Conservation (phyloP, 768 basidiomycete species). For the Boletales sp. region DNA sequence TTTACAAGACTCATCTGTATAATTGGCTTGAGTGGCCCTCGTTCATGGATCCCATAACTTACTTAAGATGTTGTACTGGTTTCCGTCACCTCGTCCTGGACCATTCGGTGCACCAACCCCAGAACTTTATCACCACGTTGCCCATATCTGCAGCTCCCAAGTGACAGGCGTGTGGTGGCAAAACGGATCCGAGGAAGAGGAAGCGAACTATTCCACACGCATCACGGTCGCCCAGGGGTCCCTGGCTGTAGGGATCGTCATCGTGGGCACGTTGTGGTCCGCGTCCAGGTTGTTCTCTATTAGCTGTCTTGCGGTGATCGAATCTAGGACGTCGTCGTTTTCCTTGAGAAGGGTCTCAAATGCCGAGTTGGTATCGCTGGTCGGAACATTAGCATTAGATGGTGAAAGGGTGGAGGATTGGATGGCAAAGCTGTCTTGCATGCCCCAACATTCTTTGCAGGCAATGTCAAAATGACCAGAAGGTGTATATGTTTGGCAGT, state of each 20-base stretch:
- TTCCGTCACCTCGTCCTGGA: no score
- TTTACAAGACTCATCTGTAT: no score
- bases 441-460: slow-evolving; percentile 50
- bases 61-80: no score
- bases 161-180: no score
- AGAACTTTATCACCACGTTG: no score
- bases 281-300: slow-evolving; percentile 31
- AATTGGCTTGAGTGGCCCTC: no score
- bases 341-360: slow-evolving; percentile 40
- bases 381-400: not conserved
- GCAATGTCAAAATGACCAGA: slow-evolving; percentile 46
- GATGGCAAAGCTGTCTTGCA: slow-evolving; percentile 31
- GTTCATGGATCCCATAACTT: no score
- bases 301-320: slow-evolving; percentile 21
- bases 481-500: slow-evolving; percentile 34
- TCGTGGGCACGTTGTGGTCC: slow-evolving; percentile 10
- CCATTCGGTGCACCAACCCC: no score
- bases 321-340: slow-evolving; percentile 27
- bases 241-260: slow-evolving; percentile 13
- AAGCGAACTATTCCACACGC: slow-evolving; percentile 11
- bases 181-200: no score
- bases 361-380: not conserved
- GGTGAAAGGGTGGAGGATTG: slow-evolving; percentile 6
- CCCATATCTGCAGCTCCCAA: no score
- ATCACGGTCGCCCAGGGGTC: slow-evolving; percentile 27